Evolutionary conservation across 208 protist species (phyloP).

Genomic region (Trypanosoma vivax): DNA sequence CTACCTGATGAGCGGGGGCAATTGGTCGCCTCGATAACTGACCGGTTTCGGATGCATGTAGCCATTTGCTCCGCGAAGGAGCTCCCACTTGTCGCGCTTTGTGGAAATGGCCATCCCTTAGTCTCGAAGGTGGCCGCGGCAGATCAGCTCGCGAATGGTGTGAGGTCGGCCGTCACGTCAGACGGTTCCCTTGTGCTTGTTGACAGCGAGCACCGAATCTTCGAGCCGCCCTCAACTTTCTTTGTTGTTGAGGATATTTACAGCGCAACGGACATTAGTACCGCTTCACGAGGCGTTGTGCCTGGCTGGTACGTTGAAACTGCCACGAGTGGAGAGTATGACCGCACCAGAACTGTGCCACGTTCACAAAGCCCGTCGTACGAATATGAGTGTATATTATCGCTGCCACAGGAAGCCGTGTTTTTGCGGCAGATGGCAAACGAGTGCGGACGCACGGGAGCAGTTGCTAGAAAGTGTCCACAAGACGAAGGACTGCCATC

Average conservation of each 20-base stretch:
- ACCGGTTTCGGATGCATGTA: slow-evolving; percentile 39
- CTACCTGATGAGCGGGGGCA: background rate
- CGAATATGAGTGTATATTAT: slow-evolving; percentile 61
- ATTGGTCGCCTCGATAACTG: background rate
- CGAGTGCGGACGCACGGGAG: background rate
- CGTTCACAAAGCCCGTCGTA: slow-evolving; percentile 48
- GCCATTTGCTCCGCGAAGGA: slow-evolving; percentile 48
- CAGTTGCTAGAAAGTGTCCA: background rate
- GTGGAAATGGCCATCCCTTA: slow-evolving; percentile 1
- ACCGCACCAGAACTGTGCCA: slow-evolving; percentile 52
- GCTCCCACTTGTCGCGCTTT: slow-evolving; percentile 44
- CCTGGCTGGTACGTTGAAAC: slow-evolving; percentile 63
- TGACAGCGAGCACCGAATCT: slow-evolving; percentile 28
- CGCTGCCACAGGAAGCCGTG: slow-evolving; percentile 36
- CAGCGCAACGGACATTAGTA: slow-evolving; percentile 24
- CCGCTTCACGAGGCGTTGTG: slow-evolving; percentile 22
- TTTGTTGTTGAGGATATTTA: slow-evolving; percentile 76
- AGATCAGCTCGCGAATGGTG: slow-evolving; percentile 19
- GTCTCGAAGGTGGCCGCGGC: slow-evolving; percentile 1
- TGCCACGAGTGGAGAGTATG: slow-evolving; percentile 49
- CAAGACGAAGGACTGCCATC: background rate
- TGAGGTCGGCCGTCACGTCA: slow-evolving; percentile 16
- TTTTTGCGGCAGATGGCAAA: slow-evolving; percentile 16
- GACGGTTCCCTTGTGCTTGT: slow-evolving; percentile 14
- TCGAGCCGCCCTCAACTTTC: slow-evolving; percentile 49